These are phyloP conservation scores for Sporormia fimetaria DNA, from an alignment of 495 filamentous ascomycete species.

Conservation along the genomic window DNA sequence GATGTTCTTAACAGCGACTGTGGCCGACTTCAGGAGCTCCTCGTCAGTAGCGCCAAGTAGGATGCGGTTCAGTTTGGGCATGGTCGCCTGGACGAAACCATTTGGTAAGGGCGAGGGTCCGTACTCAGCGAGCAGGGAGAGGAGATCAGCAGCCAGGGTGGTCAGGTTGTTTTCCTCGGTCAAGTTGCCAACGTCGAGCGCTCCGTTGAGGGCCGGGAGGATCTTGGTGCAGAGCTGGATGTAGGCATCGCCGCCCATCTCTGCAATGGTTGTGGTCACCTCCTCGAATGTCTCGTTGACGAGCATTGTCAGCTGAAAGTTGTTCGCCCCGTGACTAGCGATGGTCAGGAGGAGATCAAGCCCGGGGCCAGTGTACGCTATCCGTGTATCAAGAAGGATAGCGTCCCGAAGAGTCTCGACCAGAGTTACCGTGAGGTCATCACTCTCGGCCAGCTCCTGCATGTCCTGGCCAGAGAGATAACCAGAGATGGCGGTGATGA, in stretches of 20 bases:
- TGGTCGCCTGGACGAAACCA: constrained; percentile 70
- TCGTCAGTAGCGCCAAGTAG: constrained; percentile 69
- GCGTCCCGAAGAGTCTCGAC: constrained; percentile 78
- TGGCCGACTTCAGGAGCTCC: constrained; percentile 78
- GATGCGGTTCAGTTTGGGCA: constrained; percentile 77
- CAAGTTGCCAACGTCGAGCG: constrained; percentile 75
- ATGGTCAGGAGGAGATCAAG: constrained; percentile 82
- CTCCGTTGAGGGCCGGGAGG: constrained; percentile 72
- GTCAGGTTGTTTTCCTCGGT: constrained; percentile 75
- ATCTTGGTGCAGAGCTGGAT: constrained; percentile 75
- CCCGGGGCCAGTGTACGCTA: constrained; percentile 51
- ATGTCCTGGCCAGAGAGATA: constrained; percentile 71
- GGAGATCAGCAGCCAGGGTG: constrained; percentile 73
- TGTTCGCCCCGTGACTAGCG: constrained; percentile 74
- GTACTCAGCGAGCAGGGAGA: constrained; percentile 69
- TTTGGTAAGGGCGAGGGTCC: constrained; percentile 72
- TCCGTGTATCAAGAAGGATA: constrained; percentile 61
- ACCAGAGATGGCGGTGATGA: constrained; percentile 62
- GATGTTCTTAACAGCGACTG: constrained; percentile 75
- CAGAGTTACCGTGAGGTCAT: constrained; percentile 82
- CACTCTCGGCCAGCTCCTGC: constrained; percentile 68
- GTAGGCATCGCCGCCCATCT: constrained; percentile 56
- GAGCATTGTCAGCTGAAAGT: constrained; percentile 72
- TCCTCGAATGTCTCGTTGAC: constrained; percentile 87
- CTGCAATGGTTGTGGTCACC: constrained; percentile 55